These are phyloP conservation scores for Pluteus cervinus DNA, from an alignment of 768 basidiomycete species.

Conservation along the genomic window DNA sequence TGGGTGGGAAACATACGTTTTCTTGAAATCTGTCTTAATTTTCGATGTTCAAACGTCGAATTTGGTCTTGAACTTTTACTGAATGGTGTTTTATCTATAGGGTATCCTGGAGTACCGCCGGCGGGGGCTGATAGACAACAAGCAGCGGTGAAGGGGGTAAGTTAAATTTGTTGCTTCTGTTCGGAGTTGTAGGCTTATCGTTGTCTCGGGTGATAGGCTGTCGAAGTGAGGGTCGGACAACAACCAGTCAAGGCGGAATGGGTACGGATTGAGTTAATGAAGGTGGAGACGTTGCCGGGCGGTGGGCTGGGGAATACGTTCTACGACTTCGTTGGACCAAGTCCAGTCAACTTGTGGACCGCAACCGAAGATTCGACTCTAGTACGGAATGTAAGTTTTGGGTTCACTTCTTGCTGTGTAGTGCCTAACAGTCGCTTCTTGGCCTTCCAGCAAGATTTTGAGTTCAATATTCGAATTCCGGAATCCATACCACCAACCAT, in stretches of 20 bases:
- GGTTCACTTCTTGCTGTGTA: no score
- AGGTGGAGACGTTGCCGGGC: constrained; percentile 79
- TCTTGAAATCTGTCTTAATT: no score
- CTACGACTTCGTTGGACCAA: constrained; percentile 75
- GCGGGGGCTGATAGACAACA: constrained; percentile 68
- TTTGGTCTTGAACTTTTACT: constrained; percentile 5
- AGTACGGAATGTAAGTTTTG: constrained; percentile 49
- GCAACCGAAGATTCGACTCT: constrained; percentile 67
- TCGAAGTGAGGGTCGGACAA: constrained; percentile 75
- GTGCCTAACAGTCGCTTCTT: no score
- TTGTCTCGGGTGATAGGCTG: constrained; percentile 45
- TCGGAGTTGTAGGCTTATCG: constrained; percentile 3
- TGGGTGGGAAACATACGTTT: no score
- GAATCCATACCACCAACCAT: constrained; percentile 88
- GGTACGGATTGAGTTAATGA: constrained; percentile 87
- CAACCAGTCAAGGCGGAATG: constrained; percentile 86
- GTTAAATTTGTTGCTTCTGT: constrained; percentile 22
- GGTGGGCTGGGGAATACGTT: constrained; percentile 66
- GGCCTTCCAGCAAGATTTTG: constrained; percentile 91
- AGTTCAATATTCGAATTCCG: constrained; percentile 87
- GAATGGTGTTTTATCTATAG: constrained; percentile 24
- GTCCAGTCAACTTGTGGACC: constrained; percentile 81
- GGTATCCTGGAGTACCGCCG: constrained; percentile 88
- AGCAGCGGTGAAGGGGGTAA: constrained; percentile 80
- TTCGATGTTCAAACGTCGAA: constrained; percentile 4